phyloP scores from a whole-genome alignment of 2,329 filamentous ascomycete genomes.

The Diaporthe eres region DNA sequence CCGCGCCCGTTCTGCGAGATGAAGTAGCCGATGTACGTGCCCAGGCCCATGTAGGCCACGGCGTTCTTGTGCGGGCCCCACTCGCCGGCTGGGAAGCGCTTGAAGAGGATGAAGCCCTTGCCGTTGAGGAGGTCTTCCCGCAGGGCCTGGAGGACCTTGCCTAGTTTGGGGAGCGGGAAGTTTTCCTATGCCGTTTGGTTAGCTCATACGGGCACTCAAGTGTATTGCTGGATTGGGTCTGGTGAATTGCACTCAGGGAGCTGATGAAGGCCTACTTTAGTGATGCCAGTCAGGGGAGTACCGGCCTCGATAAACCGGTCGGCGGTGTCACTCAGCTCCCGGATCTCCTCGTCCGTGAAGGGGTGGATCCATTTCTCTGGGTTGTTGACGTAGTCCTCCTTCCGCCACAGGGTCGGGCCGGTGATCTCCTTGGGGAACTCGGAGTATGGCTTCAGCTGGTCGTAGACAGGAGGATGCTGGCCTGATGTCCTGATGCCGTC shows the following conservation, averaged over 20 bases:
- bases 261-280: constrained; percentile 43
- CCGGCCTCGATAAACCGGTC: constrained; percentile 77
- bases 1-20: constrained; percentile 88
- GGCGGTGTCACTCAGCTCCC: constrained; percentile 75
- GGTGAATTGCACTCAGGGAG: neutral
- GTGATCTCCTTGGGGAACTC: constrained; percentile 79
- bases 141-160: constrained; percentile 52
- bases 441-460: constrained; percentile 75
- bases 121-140: constrained; percentile 74
- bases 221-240: no score
- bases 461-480: constrained; percentile 79
- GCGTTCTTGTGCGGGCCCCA: constrained; percentile 88
- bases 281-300: constrained; percentile 79
- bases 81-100: constrained; percentile 80
- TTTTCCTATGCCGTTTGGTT: constrained; percentile 49
- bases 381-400: constrained; percentile 72
- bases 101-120: constrained; percentile 92
- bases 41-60: constrained; percentile 91
- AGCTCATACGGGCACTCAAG: neutral
- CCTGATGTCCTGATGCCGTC: constrained; percentile 71
- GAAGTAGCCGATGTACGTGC: constrained; percentile 89
- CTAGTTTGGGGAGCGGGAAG: constrained; percentile 60
- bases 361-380: constrained; percentile 81
- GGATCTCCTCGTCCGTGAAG: constrained; percentile 76
- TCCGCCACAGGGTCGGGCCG: constrained; percentile 80